phyloP scores from a whole-genome alignment of 257 asterid species.

The Solanum chiquidenum region DNA sequence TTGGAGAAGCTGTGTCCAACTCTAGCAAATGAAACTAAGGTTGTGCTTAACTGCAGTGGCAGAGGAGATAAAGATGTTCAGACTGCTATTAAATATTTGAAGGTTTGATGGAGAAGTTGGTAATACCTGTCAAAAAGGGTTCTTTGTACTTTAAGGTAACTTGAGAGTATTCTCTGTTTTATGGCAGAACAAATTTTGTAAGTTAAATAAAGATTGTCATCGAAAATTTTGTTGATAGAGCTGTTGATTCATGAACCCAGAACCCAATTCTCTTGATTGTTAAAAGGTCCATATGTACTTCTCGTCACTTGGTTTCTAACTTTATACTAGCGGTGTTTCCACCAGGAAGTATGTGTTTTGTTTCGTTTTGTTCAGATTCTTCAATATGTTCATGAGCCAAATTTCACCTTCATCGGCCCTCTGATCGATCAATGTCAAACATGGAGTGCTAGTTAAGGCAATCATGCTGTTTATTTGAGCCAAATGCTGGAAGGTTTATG shows the following conservation, averaged over 20 bases:
- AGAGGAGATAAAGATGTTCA: conserved; percentile 96
- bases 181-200: not conserved
- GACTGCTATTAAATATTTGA: conserved; percentile 56
- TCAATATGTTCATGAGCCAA: not conserved
- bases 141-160: not conserved
- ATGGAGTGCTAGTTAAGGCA: not conserved
- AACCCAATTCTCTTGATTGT: not conserved
- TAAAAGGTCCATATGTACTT: not conserved
- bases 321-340: not conserved
- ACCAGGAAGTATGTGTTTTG: not conserved
- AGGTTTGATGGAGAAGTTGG: conserved; percentile 17
- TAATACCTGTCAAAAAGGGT: not conserved
- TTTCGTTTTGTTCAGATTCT: not conserved
- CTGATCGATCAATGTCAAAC: not conserved
- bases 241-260: not conserved
- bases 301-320: not conserved
- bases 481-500: not conserved
- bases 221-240: not conserved
- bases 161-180: not conserved
- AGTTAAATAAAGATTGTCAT: not conserved
- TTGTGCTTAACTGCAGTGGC: conserved; percentile 88
- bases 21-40: conserved; percentile 60
- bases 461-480: not conserved
- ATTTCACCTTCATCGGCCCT: not conserved
- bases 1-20: conserved; percentile 83